A percentile compares a stretch with the other conserved stretches of the same genome.
These are phyloP conservation scores for Cyamopsis tetragonoloba DNA, from an alignment of 306 rosid genomes.

Conservation along the genomic window DNA sequence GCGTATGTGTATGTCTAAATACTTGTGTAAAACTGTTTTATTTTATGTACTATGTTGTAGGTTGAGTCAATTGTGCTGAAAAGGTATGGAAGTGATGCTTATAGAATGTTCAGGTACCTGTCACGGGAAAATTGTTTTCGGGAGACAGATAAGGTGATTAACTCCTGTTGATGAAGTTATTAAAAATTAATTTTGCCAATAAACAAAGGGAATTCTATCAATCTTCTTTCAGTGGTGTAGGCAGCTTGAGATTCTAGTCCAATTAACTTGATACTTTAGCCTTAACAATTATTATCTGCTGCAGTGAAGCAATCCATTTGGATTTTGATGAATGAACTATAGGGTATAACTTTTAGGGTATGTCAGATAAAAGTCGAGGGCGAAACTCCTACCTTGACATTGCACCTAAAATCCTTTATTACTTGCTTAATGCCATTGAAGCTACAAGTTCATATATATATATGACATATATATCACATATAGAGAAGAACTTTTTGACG, in stretches of 20 bases:
- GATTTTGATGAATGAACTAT: conserved; percentile 6
- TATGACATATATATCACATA: too few relatives aligned
- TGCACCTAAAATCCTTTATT: background rate
- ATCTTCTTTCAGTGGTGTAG: background rate
- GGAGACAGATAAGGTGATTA: conserved; percentile 75
- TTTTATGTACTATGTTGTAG: conserved; percentile 42
- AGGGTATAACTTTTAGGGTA: background rate
- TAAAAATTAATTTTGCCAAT: background rate
- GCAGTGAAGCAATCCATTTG: background rate
- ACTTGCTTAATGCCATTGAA: background rate
- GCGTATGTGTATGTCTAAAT: background rate
- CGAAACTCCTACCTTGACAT: background rate
- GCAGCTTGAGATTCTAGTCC: conserved; percentile 13
- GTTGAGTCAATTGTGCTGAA: conserved; percentile 80
- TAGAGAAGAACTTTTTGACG: background rate
- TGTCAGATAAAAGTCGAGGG: conserved; percentile 7
- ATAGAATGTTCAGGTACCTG: conserved; percentile 79
- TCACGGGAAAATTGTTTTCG: conserved; percentile 46
- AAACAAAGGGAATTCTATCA: background rate
- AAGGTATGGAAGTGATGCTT: conserved; percentile 75
- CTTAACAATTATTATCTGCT: background rate
- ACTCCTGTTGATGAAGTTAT: conserved; percentile 3
- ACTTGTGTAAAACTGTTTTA: conserved; percentile 24
- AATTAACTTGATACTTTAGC: background rate
- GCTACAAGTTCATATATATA: background rate